phyloP scores from a whole-genome alignment of 352 stramenopile species.

The Porosira glacialis region DNA sequence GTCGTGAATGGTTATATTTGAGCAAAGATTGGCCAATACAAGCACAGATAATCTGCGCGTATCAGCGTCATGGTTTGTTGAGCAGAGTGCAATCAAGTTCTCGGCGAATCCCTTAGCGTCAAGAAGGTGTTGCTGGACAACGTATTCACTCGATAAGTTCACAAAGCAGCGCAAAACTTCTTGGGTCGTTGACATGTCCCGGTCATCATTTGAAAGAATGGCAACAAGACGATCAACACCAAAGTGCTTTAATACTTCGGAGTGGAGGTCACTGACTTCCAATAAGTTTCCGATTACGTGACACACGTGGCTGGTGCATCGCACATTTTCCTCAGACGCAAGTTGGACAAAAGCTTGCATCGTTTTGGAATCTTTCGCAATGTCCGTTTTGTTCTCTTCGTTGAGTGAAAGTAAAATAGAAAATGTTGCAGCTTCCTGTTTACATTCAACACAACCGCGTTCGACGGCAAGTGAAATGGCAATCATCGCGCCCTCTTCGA shows the following conservation, averaged over 20 bases:
- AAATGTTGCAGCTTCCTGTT: conserved; percentile 86
- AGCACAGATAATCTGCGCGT: conserved; percentile 86
- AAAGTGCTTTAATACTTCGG: conserved; percentile 74
- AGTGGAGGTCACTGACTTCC: conserved; percentile 88
- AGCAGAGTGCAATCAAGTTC: conserved; percentile 82
- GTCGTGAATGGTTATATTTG: conserved; percentile 83
- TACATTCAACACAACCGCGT: conserved; percentile 80
- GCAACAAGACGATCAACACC: conserved; percentile 45
- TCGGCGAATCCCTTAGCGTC: too few relatives aligned
- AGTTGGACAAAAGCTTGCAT: conserved; percentile 83
- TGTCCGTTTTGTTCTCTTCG: conserved; percentile 91
- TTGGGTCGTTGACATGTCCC: conserved; percentile 45
- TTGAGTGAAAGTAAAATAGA: conserved; percentile 89
- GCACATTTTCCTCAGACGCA: conserved; percentile 82
- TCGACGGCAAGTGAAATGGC: conserved; percentile 84
- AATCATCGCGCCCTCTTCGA: conserved; percentile 86
- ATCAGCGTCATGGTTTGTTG: conserved; percentile 73
- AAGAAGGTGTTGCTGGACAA: conserved; percentile 83
- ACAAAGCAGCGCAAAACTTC: conserved; percentile 72
- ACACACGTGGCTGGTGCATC: conserved; percentile 68
- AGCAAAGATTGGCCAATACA: conserved; percentile 87
- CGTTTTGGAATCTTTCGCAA: conserved; percentile 82
- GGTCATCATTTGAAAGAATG: conserved; percentile 25
- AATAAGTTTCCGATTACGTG: conserved; percentile 88
- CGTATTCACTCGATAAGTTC: conserved; percentile 83